A percentile compares a stretch with the other conserved stretches of the same genome.
Evolutionary conservation across 495 filamentous ascomycete genomes (phyloP).

Genomic region (Astrothelium subdiscretum): DNA sequence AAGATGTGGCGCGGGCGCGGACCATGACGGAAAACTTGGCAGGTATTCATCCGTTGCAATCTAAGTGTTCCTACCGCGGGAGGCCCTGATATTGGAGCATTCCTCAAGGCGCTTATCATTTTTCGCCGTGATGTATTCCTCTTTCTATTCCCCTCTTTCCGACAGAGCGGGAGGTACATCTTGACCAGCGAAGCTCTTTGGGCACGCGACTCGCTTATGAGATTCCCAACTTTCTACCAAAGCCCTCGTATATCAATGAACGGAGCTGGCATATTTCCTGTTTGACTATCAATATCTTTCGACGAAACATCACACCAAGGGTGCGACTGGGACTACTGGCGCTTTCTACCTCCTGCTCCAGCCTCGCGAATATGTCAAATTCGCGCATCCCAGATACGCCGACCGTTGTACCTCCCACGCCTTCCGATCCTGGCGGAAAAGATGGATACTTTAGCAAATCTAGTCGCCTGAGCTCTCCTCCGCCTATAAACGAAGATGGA

Average conservation of each 20-base stretch:
- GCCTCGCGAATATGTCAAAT: background rate
- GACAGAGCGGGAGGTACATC: background rate
- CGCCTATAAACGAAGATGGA: conserved; percentile 12
- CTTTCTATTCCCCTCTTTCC: background rate
- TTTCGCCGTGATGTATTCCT: background rate
- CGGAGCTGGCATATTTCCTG: background rate
- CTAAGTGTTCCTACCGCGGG: no score
- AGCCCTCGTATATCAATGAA: background rate
- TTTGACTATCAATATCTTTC: background rate
- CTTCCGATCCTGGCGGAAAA: conserved; percentile 25
- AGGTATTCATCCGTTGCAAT: no score
- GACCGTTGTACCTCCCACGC: conserved; percentile 22
- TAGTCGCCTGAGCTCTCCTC: conserved; percentile 18
- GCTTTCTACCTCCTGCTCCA: background rate
- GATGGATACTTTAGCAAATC: conserved; percentile 31
- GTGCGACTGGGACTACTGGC: background rate
- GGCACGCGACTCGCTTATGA: background rate
- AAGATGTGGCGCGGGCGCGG: background rate
- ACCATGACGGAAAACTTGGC: no score
- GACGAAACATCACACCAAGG: background rate
- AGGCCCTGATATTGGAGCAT: background rate
- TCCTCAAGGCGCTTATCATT: background rate
- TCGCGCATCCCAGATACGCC: background rate
- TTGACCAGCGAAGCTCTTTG: background rate
- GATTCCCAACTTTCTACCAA: background rate